These are phyloP conservation scores for Chionographis japonica DNA, from an alignment of 106 monocot genomes.

Conservation along the genomic window DNA sequence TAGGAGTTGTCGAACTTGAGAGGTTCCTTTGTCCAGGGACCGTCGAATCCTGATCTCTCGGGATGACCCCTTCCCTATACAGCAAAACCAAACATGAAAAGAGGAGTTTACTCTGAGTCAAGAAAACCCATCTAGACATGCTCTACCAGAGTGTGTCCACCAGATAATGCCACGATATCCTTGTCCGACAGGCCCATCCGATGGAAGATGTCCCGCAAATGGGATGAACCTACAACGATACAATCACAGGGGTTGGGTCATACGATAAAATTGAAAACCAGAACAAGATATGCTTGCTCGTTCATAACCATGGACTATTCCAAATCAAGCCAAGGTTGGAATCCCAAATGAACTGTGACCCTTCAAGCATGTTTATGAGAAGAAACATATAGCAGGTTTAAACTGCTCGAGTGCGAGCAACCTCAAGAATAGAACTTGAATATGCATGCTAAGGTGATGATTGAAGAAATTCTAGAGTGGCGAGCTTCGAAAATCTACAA, in stretches of 20 bases:
- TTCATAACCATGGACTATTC: too few relatives aligned
- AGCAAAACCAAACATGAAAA: slow-evolving; percentile 5
- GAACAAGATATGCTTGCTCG: too few relatives aligned
- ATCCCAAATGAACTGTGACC: too few relatives aligned
- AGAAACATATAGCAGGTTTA: too few relatives aligned
- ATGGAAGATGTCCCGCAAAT: slow-evolving; percentile 64
- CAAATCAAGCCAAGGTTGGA: too few relatives aligned
- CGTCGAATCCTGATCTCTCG: slow-evolving; percentile 96
- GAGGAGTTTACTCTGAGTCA: not conserved
- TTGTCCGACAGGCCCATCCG: slow-evolving; percentile 80
- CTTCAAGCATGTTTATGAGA: too few relatives aligned
- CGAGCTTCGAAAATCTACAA: too few relatives aligned
- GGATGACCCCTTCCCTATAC: slow-evolving; percentile 79
- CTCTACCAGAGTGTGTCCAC: slow-evolving; percentile 67
- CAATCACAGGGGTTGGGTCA: not conserved
- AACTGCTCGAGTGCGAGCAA: too few relatives aligned
- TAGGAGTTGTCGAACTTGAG: slow-evolving; percentile 96
- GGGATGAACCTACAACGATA: slow-evolving; percentile 36
- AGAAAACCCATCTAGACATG: not conserved
- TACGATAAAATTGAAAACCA: too few relatives aligned
- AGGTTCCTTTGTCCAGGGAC: slow-evolving; percentile 90
- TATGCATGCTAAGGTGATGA: too few relatives aligned
- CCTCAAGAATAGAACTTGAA: too few relatives aligned
- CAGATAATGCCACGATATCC: slow-evolving; percentile 75
- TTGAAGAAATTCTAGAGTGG: too few relatives aligned